These are phyloP conservation scores for Lactarius indigo DNA, from an alignment of 768 basidiomycete species.

Conservation along the genomic window DNA sequence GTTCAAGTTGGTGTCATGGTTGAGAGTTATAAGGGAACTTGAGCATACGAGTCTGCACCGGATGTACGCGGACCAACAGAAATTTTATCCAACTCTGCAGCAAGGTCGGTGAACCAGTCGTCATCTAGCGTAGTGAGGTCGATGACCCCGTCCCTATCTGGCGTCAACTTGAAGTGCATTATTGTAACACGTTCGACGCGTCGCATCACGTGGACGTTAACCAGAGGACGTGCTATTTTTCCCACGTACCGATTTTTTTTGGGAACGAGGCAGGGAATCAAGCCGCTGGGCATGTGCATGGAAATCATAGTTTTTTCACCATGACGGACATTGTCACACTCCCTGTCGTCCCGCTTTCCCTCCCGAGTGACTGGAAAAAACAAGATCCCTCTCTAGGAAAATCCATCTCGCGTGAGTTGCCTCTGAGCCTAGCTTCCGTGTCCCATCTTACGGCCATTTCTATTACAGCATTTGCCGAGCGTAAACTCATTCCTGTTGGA, in stretches of 20 bases:
- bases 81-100: conserved; percentile 6
- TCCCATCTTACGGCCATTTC: neutral
- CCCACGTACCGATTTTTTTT: conserved; percentile 23
- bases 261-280: conserved; percentile 8
- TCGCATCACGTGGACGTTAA: conserved; percentile 12
- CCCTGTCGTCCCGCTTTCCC: conserved; percentile 40
- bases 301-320: conserved; percentile 6
- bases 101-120: conserved; percentile 20
- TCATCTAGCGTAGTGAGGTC: conserved; percentile 22
- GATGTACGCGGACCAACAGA: neutral
- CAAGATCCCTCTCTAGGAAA: conserved; percentile 38
- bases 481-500: conserved; percentile 77
- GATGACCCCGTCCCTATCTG: conserved; percentile 21
- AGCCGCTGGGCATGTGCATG: conserved; percentile 2
- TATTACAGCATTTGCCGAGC: conserved; percentile 38
- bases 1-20: neutral
- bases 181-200: conserved; percentile 4
- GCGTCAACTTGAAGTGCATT: neutral
- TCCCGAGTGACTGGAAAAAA: conserved; percentile 44
- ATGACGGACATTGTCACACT: conserved; percentile 33
- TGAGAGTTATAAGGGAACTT: neutral
- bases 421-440: conserved; percentile 20
- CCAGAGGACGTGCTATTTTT: neutral
- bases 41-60: neutral
- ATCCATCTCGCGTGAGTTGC: conserved; percentile 34